These are phyloP conservation scores for Plectosphaerella sp. DNA, from an alignment of 2,329 filamentous ascomycete species.

Conservation along the genomic window DNA sequence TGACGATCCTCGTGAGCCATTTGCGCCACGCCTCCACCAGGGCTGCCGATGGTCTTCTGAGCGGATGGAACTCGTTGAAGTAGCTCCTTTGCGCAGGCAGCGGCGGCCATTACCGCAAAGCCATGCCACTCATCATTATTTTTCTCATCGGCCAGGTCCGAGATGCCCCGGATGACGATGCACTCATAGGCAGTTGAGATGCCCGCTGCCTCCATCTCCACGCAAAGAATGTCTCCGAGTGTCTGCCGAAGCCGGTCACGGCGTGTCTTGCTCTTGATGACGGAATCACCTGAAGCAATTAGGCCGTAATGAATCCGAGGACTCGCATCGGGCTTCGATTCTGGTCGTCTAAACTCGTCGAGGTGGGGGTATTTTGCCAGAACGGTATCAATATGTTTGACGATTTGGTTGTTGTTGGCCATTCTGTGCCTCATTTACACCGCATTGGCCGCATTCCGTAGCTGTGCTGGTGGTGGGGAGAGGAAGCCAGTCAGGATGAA, in stretches of 20 bases:
- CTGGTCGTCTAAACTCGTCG: not conserved
- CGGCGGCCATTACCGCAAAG: slow-evolving; percentile 13
- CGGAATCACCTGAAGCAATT: slow-evolving; percentile 12
- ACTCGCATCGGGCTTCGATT: not conserved
- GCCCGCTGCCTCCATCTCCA: slow-evolving; percentile 17
- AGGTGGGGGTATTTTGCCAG: not conserved
- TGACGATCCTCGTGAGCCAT: too few relatives aligned
- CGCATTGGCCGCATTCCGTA: slow-evolving; percentile 10
- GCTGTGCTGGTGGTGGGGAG: slow-evolving; percentile 6
- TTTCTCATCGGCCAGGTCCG: slow-evolving; percentile 16
- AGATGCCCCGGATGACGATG: slow-evolving; percentile 16
- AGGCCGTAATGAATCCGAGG: slow-evolving; percentile 12
- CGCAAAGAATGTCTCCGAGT: slow-evolving; percentile 8
- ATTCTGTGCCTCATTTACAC: slow-evolving; percentile 1
- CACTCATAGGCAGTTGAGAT: slow-evolving; percentile 10
- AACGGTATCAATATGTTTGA: not conserved
- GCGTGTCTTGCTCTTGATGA: slow-evolving; percentile 3
- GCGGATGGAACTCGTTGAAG: not conserved
- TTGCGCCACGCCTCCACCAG: too few relatives aligned
- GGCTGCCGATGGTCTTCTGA: too few relatives aligned
- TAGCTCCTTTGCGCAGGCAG: slow-evolving; percentile 11
- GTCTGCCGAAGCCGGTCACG: not conserved
- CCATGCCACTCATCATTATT: slow-evolving; percentile 16
- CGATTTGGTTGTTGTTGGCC: not conserved
- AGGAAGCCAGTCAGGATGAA: slow-evolving; percentile 13